Evolutionary conservation across 192 early-diverging fungal species (phyloP).

Genomic region (Lobulomyces angularis): DNA sequence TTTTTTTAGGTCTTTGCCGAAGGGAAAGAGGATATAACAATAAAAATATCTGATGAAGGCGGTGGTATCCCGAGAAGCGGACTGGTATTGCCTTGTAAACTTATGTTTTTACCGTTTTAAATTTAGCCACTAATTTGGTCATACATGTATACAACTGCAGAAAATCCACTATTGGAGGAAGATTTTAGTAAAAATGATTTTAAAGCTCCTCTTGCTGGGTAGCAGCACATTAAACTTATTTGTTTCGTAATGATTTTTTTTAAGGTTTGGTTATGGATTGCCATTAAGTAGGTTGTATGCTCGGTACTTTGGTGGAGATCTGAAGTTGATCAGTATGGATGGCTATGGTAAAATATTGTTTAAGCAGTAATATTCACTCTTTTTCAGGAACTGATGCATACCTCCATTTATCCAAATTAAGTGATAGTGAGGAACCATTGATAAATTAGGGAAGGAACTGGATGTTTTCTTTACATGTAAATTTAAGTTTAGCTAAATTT

Average conservation of each 20-base stretch:
- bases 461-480: too few species aligned
- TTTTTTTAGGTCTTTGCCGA: slow-evolving; percentile 9
- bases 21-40: slow-evolving; percentile 75
- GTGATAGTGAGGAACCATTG: slow-evolving; percentile 80
- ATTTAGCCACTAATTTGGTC: slow-evolving; percentile 89
- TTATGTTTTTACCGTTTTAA: too few species aligned
- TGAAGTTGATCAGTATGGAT: slow-evolving; percentile 89
- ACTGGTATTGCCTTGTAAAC: too few species aligned
- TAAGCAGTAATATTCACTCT: not conserved
- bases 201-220: slow-evolving; percentile 41
- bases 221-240: slow-evolving; percentile 5
- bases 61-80: slow-evolving; percentile 82
- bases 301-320: slow-evolving; percentile 92
- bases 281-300: slow-evolving; percentile 85
- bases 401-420: slow-evolving; percentile 77
- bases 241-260: slow-evolving; percentile 5
- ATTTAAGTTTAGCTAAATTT: too few species aligned
- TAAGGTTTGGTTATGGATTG: slow-evolving; percentile 86
- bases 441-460: too few species aligned
- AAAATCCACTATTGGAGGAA: slow-evolving; percentile 25
- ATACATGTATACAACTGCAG: slow-evolving; percentile 65
- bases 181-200: slow-evolving; percentile 21
- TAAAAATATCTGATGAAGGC: slow-evolving; percentile 93
- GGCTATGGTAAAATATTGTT: slow-evolving; percentile 32
- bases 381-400: slow-evolving; percentile 85